Conservation (phyloP, 2,329 filamentous ascomycete genomes). For the Aspergillus melleus region DNA sequence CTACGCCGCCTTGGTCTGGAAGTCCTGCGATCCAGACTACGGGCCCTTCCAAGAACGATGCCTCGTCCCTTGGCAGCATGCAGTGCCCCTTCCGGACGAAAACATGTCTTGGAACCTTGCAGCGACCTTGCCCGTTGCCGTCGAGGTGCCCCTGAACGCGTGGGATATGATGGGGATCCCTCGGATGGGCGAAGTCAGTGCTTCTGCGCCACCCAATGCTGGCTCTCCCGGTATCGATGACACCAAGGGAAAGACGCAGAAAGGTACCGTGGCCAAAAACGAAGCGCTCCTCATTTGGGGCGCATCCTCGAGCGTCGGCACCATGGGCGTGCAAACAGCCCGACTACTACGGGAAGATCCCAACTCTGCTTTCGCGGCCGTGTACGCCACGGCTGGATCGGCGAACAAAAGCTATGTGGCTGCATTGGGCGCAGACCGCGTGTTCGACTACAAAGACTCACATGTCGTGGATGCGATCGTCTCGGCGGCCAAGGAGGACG, state of each 20-base stretch:
- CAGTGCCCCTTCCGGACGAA: conserved; percentile 33
- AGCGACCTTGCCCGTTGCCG: conserved; percentile 43
- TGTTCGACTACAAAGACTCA: conserved; percentile 44
- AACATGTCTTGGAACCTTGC: conserved; percentile 43
- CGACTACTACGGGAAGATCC: conserved; percentile 37
- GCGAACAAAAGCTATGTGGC: conserved; percentile 37
- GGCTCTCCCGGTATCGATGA: background rate
- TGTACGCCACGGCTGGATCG: conserved; percentile 44
- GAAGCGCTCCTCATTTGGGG: conserved; percentile 47
- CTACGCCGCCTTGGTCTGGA: conserved; percentile 45
- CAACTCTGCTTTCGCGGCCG: conserved; percentile 35
- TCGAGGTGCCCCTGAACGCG: conserved; percentile 38
- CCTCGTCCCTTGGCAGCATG: conserved; percentile 46
- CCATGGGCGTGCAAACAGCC: conserved; percentile 46
- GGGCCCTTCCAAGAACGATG: conserved; percentile 49
- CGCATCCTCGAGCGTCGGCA: conserved; percentile 48
- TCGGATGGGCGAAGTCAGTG: conserved; percentile 14
- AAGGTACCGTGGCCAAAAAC: conserved; percentile 16
- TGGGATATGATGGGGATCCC: conserved; percentile 43
- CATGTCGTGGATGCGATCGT: conserved; percentile 33
- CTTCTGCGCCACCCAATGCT: background rate
- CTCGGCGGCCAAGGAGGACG: conserved; percentile 37
- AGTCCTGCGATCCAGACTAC: conserved; percentile 46
- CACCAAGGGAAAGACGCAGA: background rate
- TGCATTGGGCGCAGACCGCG: conserved; percentile 33